Evolutionary conservation across 805 yeast species (phyloP), one percentile per base, ranked within the genome.

Genomic region (Schwanniomyces sp.): DNA sequence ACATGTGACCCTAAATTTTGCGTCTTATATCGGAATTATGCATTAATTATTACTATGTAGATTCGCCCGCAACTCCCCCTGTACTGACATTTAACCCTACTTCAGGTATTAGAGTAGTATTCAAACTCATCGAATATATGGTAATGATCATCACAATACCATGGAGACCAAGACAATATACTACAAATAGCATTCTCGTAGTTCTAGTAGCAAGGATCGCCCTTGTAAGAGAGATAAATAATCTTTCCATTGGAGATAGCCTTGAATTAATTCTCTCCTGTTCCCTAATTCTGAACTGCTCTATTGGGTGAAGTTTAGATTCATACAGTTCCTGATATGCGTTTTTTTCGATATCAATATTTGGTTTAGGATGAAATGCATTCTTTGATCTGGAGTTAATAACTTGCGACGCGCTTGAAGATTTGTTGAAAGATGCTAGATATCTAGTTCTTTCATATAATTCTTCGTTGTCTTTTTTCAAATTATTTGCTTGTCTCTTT

Each of bases 231-330:
- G 84, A 81, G 49, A 84, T 81, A 53, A 85, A 86, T n/a, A 88
- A 66, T 49, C 95, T 75, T 56, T 94, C 97, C 47, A 87, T 61
- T 1, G 94, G 87, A 1, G 91, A 83, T 63, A 91, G 73, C 41
- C 81, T 78, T 7, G 91, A 81, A 43, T 79, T 77, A 41, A 87
- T 84, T 54, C 96, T 74, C 57, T 86, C 90, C 30, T 86, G 80
- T 61, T 90, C 97, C 52, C 82, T 72, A 40, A 83, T 78, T 57
- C 95, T 79, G 66, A 92, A 88, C 57, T 82, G 86, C 54, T 88
- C 92, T 50, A 91, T 81, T 28, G 96, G 95, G 56, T 90, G 91
- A 40, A 90, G 69, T 42, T 84, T 85, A 44, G 85, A 84, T 56
- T 90, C 96, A 69, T 88, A 91, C 42, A 67, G 78, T 27, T 77